These are phyloP conservation scores for Piper betle DNA, from an alignment of 164 flowering plant species.

Conservation along the genomic window DNA sequence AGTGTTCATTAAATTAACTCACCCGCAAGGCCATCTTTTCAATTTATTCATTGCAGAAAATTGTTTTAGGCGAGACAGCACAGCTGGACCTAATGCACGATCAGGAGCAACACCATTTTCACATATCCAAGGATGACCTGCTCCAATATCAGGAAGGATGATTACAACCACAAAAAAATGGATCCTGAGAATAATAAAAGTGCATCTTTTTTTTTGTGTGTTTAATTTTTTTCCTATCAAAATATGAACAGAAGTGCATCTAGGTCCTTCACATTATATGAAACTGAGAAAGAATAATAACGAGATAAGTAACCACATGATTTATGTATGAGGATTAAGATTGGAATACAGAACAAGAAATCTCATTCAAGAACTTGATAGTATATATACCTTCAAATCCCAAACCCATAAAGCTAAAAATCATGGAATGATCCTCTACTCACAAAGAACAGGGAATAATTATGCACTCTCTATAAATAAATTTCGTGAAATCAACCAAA, in stretches of 20 bases:
- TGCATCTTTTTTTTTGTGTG: too few relatives aligned
- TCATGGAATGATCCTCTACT: too few relatives aligned
- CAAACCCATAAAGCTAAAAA: too few relatives aligned
- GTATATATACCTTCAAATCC: neutral
- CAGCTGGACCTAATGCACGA: slow-evolving; percentile 87
- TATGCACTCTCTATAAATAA: too few relatives aligned
- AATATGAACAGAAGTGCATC: too few relatives aligned
- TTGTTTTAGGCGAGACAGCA: slow-evolving; percentile 90
- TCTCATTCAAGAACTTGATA: neutral
- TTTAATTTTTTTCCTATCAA: too few relatives aligned
- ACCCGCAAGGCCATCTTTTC: slow-evolving; percentile 99
- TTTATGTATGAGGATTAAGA: too few relatives aligned
- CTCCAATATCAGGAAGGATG: neutral
- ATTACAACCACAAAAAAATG: neutral
- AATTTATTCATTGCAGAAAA: slow-evolving; percentile 98
- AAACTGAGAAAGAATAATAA: neutral
- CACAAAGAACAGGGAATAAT: too few relatives aligned
- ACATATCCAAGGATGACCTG: slow-evolving; percentile 99
- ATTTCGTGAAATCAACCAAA: too few relatives aligned
- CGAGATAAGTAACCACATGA: neutral
- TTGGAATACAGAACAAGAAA: too few relatives aligned
- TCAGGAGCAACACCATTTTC: slow-evolving; percentile 99
- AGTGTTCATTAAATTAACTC: slow-evolving; percentile 16
- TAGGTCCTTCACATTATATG: neutral
- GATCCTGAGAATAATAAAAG: neutral